A percentile compares a stretch with the other conserved stretches of the same genome.
These are phyloP conservation scores for Tardiomyces blankii DNA, from an alignment of 1,139 yeast species.

Conservation along the genomic window DNA sequence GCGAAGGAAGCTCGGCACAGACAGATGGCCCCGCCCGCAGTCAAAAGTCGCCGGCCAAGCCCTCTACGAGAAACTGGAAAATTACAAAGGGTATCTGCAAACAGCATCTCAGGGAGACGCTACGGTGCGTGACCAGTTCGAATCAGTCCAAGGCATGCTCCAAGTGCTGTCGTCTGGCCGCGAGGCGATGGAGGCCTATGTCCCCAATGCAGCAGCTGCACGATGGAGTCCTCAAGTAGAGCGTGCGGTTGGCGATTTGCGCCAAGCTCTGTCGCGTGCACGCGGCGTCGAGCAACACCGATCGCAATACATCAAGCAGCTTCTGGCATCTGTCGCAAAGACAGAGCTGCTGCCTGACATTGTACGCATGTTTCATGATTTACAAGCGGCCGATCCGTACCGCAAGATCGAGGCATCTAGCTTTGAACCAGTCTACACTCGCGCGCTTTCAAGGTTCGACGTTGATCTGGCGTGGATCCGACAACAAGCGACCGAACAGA, in stretches of 20 bases:
- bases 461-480: conserved; percentile 33
- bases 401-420: conserved; percentile 17
- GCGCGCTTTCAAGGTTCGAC: conserved; percentile 26
- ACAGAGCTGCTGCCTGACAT: conserved; percentile 20
- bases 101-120: conserved; percentile 59
- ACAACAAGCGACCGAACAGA: conserved; percentile 32
- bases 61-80: conserved; percentile 31
- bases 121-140: conserved; percentile 34
- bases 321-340: conserved; percentile 20
- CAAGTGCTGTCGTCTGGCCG: conserved; percentile 35
- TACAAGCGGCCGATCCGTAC: conserved; percentile 13
- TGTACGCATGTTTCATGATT: conserved; percentile 12
- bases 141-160: conserved; percentile 34
- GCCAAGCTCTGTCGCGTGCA: conserved; percentile 28
- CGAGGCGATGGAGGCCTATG: conserved; percentile 30
- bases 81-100: conserved; percentile 38
- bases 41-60: conserved; percentile 18
- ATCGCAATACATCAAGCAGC: conserved; percentile 15
- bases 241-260: conserved; percentile 31
- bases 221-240: conserved; percentile 34
- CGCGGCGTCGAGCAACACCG: conserved; percentile 18
- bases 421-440: conserved; percentile 22
- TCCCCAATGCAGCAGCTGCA: conserved; percentile 41
- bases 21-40: conserved; percentile 32
- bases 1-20: conserved; percentile 37